phyloP scores from a whole-genome alignment of 768 basidiomycete species.

The Boletus eberwhitei region DNA sequence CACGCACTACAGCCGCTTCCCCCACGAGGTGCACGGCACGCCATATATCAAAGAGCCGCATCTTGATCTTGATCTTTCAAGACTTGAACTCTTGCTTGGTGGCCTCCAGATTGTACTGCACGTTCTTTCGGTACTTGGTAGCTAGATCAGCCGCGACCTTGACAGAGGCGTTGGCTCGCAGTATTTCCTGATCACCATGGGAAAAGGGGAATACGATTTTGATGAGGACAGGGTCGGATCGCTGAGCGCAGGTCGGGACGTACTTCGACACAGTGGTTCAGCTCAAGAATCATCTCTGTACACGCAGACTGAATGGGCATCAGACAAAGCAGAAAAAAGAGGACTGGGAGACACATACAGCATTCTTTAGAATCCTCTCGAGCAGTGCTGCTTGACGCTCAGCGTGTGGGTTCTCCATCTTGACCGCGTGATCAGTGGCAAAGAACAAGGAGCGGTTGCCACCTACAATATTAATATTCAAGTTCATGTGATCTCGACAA shows the following conservation, averaged over 20 bases:
- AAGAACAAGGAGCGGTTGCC: background rate
- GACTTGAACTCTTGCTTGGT: constrained; percentile 39
- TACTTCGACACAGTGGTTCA: constrained; percentile 87
- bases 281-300: constrained; percentile 84
- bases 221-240: background rate
- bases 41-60: background rate
- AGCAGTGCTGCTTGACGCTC: constrained; percentile 88
- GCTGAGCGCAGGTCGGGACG: constrained; percentile 15
- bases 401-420: constrained; percentile 94
- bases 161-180: constrained; percentile 72
- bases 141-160: constrained; percentile 81
- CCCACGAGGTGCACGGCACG: background rate
- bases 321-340: background rate
- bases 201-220: background rate
- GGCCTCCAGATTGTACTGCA: constrained; percentile 85
- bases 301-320: constrained; percentile 69
- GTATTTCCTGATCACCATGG: constrained; percentile 56
- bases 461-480: background rate
- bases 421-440: constrained; percentile 7
- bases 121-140: constrained; percentile 88
- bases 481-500: background rate
- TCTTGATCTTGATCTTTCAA: background rate
- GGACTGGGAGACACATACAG: constrained; percentile 45
- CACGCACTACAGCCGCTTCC: background rate
- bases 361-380: constrained; percentile 87